Conservation (phyloP, 2,329 filamentous ascomycete genomes). For the Sporothrix protearum region DNA sequence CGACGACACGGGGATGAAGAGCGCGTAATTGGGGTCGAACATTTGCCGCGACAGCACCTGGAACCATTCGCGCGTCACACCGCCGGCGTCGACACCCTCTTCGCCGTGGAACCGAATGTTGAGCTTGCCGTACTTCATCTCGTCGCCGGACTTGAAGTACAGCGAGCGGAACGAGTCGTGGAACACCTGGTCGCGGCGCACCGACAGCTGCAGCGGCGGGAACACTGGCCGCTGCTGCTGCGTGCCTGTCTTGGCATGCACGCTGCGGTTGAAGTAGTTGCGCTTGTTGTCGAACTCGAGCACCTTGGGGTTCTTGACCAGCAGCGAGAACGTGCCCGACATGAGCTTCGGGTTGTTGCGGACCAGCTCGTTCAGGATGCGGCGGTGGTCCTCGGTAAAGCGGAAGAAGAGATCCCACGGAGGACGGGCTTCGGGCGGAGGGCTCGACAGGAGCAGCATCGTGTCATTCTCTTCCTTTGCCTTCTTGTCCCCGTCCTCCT, state of each 20-base stretch:
- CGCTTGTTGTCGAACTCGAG: slow-evolving; percentile 99
- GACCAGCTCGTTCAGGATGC: slow-evolving; percentile 96
- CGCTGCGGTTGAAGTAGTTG: slow-evolving; percentile 94
- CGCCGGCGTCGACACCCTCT: slow-evolving; percentile 95
- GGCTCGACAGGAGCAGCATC: slow-evolving; percentile 64
- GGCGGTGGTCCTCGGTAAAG: slow-evolving; percentile 95
- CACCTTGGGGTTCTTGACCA: slow-evolving; percentile 98
- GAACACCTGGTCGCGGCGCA: slow-evolving; percentile 94
- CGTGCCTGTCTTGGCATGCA: slow-evolving; percentile 64
- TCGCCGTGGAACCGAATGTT: slow-evolving; percentile 97
- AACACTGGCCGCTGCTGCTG: slow-evolving; percentile 59
- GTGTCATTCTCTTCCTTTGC: neutral
- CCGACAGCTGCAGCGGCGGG: slow-evolving; percentile 75
- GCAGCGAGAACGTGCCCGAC: slow-evolving; percentile 92
- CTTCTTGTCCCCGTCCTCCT: slow-evolving; percentile 3
- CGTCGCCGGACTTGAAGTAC: slow-evolving; percentile 92
- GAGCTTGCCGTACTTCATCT: slow-evolving; percentile 98
- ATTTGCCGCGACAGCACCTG: slow-evolving; percentile 95
- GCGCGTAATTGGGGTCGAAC: slow-evolving; percentile 96
- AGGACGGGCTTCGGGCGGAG: slow-evolving; percentile 58
- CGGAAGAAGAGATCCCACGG: slow-evolving; percentile 75
- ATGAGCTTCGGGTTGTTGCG: slow-evolving; percentile 96
- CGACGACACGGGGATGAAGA: slow-evolving; percentile 94
- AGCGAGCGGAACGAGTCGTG: slow-evolving; percentile 97
- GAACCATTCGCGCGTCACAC: slow-evolving; percentile 98